Conservation (phyloP, 306 rosid species). For the Castanospermum australe region DNA sequence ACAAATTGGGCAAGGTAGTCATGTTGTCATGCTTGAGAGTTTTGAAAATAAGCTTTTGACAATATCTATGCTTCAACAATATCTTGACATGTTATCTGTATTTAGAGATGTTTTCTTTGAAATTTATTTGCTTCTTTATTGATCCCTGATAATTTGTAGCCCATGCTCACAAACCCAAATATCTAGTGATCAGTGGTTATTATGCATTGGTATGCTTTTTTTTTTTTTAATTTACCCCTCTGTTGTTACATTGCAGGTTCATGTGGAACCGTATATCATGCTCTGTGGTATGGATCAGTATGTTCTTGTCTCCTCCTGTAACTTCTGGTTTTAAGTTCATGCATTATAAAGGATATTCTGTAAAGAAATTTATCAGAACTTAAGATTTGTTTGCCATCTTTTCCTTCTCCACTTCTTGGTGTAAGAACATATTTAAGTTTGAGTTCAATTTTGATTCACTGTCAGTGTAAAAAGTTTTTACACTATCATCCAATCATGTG, state of each 20-base stretch:
- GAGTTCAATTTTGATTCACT: too few relatives aligned
- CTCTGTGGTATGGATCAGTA: conserved; percentile 99
- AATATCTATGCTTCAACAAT: neutral
- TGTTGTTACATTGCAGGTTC: conserved; percentile 74
- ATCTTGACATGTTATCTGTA: neutral
- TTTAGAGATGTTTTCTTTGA: neutral
- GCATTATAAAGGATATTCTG: neutral
- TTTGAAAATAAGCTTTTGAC: conserved; percentile 16
- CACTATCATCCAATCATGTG: too few relatives aligned
- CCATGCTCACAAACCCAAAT: neutral
- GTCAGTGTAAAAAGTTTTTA: too few relatives aligned
- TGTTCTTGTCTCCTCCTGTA: conserved; percentile 58
- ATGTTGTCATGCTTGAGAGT: conserved; percentile 22
- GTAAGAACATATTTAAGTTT: neutral
- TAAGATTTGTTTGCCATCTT: neutral
- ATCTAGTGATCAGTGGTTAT: conserved; percentile 15
- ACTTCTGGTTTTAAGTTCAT: conserved; percentile 31
- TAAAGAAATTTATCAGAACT: conserved; percentile 1
- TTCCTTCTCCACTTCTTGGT: neutral
- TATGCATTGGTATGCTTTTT: conserved; percentile 17
- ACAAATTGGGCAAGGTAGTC: conserved; percentile 92
- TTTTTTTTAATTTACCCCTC: conserved; percentile 25
- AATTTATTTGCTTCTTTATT: conserved; percentile 8
- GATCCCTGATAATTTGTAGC: neutral
- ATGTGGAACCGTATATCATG: conserved; percentile 98